phyloP scores from a whole-genome alignment of 257 asterid genomes.

The Paulownia fortunei region DNA sequence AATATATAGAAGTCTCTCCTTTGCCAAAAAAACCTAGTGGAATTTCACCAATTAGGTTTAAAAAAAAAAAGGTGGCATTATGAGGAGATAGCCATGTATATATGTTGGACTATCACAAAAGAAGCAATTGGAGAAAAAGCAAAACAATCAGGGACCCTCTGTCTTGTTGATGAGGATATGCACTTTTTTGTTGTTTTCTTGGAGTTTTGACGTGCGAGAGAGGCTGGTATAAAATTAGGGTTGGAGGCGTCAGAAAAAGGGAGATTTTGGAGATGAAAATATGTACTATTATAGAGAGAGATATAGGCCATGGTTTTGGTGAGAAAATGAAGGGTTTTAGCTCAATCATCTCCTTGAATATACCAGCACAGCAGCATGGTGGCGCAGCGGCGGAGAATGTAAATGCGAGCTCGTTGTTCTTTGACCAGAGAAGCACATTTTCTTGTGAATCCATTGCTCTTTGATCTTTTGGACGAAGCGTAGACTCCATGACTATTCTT shows the following conservation, averaged over 20 bases:
- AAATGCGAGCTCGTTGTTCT: conserved; percentile 76
- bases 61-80: conserved; percentile 31
- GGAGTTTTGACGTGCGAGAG: not conserved
- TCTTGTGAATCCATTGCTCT: conserved; percentile 61
- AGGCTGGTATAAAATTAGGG: conserved; percentile 13
- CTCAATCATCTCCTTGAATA: conserved; percentile 72
- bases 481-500: conserved; percentile 24
- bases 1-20: conserved; percentile 19
- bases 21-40: conserved; percentile 36
- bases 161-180: not conserved
- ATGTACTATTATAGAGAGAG: not conserved
- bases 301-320: not conserved
- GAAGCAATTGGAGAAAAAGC: conserved; percentile 29
- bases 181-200: not conserved
- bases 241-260: not conserved
- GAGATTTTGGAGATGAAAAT: conserved; percentile 5
- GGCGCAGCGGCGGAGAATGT: conserved; percentile 88
- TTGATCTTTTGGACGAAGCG: conserved; percentile 38
- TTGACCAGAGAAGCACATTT: conserved; percentile 72
- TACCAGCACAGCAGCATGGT: conserved; percentile 83
- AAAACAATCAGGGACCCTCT: conserved; percentile 13
- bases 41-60: conserved; percentile 36
- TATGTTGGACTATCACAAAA: conserved; percentile 10
- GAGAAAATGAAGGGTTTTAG: not conserved
- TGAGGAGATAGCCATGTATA: conserved; percentile 14